A percentile compares a stretch with the other conserved stretches of the same genome.
Evolutionary conservation across 306 rosid genomes (phyloP).

Genomic region (Malus asiatica): DNA sequence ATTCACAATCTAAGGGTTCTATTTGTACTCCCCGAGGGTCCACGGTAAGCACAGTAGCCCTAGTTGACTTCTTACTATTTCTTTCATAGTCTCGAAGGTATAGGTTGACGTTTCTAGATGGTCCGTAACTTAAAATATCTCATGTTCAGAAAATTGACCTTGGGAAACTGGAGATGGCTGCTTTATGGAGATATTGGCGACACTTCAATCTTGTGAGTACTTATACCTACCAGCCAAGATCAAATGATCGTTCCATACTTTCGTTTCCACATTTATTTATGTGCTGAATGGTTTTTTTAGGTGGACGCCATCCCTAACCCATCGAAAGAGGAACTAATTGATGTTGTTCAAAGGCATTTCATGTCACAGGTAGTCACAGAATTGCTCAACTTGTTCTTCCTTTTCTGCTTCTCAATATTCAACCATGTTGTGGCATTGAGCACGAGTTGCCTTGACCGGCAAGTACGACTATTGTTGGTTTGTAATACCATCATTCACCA

Average conservation of each 20-base stretch:
- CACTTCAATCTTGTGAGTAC: conserved; percentile 85
- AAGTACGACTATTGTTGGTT: not conserved
- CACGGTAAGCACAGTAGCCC: conserved; percentile 44
- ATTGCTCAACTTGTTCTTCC: not conserved
- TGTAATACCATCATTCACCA: not conserved
- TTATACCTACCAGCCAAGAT: not conserved
- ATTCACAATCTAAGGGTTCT: conserved; percentile 87
- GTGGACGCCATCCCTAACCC: conserved; percentile 91
- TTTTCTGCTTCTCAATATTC: not conserved
- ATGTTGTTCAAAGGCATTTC: conserved; percentile 96
- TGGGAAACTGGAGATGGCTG: conserved; percentile 91
- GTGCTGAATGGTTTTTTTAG: conserved; percentile 31
- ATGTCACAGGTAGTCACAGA: conserved; percentile 74
- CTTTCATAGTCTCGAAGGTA: not conserved
- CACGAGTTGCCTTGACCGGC: not conserved
- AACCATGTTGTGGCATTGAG: not conserved
- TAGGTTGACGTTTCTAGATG: not conserved
- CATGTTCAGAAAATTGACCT: conserved; percentile 74
- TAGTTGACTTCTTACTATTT: conserved; percentile 7
- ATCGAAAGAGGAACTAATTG: conserved; percentile 86
- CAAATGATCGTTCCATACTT: not conserved
- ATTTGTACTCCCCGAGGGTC: conserved; percentile 69
- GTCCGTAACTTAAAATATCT: not conserved
- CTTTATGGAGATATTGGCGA: conserved; percentile 95
- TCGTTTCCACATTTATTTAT: not conserved